Evolutionary conservation across 495 filamentous ascomycete species (phyloP).

Genomic region (Neurospora sp.): DNA sequence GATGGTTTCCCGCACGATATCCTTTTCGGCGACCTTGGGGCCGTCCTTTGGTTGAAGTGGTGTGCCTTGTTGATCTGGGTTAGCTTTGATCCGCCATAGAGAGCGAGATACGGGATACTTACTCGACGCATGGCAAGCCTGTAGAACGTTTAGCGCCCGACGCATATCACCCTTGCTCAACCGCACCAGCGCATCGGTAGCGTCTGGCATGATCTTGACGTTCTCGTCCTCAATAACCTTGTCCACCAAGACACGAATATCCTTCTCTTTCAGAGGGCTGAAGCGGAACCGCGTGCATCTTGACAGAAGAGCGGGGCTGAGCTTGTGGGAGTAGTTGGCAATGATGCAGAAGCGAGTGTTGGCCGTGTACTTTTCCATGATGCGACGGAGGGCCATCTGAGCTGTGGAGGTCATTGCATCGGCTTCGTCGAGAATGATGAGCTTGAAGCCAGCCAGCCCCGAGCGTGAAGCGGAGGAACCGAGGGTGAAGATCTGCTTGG

Average conservation of each 20-base stretch:
- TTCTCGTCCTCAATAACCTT: constrained; percentile 81
- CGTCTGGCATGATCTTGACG: constrained; percentile 71
- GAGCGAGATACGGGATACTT: constrained; percentile 7
- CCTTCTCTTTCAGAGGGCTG: constrained; percentile 77
- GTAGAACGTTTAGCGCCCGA: constrained; percentile 85
- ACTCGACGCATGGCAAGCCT: constrained; percentile 93
- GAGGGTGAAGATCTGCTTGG: constrained; percentile 47
- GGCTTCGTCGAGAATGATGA: constrained; percentile 96
- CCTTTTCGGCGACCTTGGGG: constrained; percentile 47
- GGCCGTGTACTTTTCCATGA: constrained; percentile 99
- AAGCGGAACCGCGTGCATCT: constrained; percentile 94
- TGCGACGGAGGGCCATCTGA: constrained; percentile 91
- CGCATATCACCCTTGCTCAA: constrained; percentile 96
- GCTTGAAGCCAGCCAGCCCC: constrained; percentile 68
- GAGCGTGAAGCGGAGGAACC: constrained; percentile 26
- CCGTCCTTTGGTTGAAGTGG: constrained; percentile 58
- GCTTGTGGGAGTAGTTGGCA: constrained; percentile 98
- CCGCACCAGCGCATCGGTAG: constrained; percentile 67
- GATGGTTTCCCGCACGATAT: constrained; percentile 67
- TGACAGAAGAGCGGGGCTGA: constrained; percentile 87
- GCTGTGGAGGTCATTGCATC: constrained; percentile 96
- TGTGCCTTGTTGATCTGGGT: constrained; percentile 36
- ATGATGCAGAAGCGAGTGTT: constrained; percentile 98
- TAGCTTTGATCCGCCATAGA: not conserved
- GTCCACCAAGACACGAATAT: constrained; percentile 77